Evolutionary conservation across 2,329 filamentous ascomycete genomes (phyloP).

Genomic region (Dryadomyces quercivorus): DNA sequence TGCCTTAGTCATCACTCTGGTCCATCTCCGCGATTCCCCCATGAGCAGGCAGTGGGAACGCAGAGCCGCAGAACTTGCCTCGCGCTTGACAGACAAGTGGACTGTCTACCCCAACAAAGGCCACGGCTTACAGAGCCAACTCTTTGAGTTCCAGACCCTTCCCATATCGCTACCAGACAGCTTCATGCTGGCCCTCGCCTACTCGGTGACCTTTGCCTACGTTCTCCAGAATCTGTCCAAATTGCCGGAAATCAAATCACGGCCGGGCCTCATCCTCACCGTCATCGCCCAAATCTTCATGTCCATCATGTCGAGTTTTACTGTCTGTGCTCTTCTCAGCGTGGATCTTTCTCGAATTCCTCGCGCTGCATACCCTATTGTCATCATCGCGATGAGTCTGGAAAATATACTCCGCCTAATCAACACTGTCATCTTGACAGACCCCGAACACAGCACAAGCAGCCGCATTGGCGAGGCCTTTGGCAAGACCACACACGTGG

Average conservation of each 20-base stretch:
- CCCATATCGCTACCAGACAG: slow-evolving; percentile 59
- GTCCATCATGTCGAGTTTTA: slow-evolving; percentile 68
- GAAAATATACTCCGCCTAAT: slow-evolving; percentile 72
- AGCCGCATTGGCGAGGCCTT: slow-evolving; percentile 61
- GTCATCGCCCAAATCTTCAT: slow-evolving; percentile 58
- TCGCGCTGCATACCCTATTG: slow-evolving; percentile 60
- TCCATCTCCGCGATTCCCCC: slow-evolving; percentile 54
- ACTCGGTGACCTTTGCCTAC: slow-evolving; percentile 50
- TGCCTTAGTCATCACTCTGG: slow-evolving; percentile 64
- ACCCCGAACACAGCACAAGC: slow-evolving; percentile 54
- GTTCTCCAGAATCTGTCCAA: slow-evolving; percentile 56
- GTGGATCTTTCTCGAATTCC: slow-evolving; percentile 67
- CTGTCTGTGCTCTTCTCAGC: slow-evolving; percentile 62
- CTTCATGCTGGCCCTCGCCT: slow-evolving; percentile 50
- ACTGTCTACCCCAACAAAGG: slow-evolving; percentile 52
- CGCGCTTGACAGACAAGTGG: slow-evolving; percentile 41
- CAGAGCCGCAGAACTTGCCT: slow-evolving; percentile 40
- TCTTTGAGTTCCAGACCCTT: slow-evolving; percentile 70
- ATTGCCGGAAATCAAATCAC: slow-evolving; percentile 63
- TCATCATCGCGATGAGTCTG: slow-evolving; percentile 64
- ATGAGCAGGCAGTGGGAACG: slow-evolving; percentile 54
- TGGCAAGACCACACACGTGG: slow-evolving; percentile 59
- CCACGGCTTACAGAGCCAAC: slow-evolving; percentile 38
- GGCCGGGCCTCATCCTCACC: slow-evolving; percentile 58
- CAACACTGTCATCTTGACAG: slow-evolving; percentile 63